Evolutionary conservation across 192 early-diverging fungal genomes (phyloP).

Genomic region (Coemansia sp.): DNA sequence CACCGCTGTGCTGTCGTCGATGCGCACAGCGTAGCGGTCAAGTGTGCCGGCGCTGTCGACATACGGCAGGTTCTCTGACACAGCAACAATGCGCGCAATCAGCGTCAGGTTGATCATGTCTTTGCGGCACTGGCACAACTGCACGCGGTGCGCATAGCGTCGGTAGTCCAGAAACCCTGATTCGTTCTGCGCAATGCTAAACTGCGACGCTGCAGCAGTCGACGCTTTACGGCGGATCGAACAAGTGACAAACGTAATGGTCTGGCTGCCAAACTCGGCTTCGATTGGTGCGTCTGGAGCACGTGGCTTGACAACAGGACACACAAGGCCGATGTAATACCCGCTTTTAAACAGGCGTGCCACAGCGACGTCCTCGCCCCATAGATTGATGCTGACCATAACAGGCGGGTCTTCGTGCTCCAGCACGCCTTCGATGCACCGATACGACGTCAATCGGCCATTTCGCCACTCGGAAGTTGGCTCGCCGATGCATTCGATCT

Average conservation of each 20-base stretch:
- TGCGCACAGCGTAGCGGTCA: conserved; percentile 40
- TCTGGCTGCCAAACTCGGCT: conserved; percentile 39
- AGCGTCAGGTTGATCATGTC: conserved; percentile 39
- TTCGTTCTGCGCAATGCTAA: conserved; percentile 31
- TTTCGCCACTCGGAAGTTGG: background rate
- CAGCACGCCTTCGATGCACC: conserved; percentile 13
- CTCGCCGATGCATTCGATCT: conserved; percentile 14
- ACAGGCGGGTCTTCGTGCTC: conserved; percentile 27
- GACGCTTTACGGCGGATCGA: background rate
- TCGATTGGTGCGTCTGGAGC: conserved; percentile 1
- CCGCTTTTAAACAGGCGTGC: conserved; percentile 25
- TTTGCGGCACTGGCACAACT: conserved; percentile 26
- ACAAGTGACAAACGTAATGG: conserved; percentile 37
- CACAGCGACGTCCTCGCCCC: conserved; percentile 25
- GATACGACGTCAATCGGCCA: conserved; percentile 1
- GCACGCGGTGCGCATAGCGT: conserved; percentile 26
- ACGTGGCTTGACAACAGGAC: conserved; percentile 11
- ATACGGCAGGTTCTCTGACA: conserved; percentile 41
- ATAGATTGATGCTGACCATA: conserved; percentile 23
- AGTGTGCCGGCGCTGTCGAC: background rate
- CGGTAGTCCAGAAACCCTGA: conserved; percentile 38
- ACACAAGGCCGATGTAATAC: conserved; percentile 41
- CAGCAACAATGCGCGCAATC: conserved; percentile 36
- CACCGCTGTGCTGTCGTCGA: conserved; percentile 30
- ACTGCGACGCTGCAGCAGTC: conserved; percentile 12